Conservation (phyloP, 352 stramenopile genomes). For the Phytophthora cryptogea region DNA sequence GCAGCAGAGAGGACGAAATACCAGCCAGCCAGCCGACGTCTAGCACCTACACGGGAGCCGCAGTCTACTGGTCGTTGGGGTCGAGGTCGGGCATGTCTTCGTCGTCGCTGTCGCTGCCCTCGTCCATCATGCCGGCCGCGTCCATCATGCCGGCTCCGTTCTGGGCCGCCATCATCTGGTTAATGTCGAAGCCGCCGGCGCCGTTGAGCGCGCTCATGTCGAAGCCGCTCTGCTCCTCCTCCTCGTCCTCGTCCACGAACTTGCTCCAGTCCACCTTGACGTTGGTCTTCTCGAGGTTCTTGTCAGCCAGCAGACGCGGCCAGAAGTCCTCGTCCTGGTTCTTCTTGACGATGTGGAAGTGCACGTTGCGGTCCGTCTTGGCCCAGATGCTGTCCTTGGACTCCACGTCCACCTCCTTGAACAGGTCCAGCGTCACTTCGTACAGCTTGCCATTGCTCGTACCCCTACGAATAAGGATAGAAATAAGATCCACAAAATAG, state of each 20-base stretch:
- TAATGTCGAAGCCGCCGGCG: slow-evolving; percentile 94
- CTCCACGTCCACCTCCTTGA: slow-evolving; percentile 92
- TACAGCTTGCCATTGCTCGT: slow-evolving; percentile 93
- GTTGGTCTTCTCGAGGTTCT: slow-evolving; percentile 96
- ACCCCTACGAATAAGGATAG: slow-evolving; percentile 53
- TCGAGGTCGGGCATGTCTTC: slow-evolving; percentile 88
- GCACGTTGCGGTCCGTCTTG: slow-evolving; percentile 93
- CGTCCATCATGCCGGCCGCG: slow-evolving; percentile 63
- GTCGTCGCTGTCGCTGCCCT: slow-evolving; percentile 73
- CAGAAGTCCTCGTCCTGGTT: slow-evolving; percentile 95
- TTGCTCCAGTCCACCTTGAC: slow-evolving; percentile 97
- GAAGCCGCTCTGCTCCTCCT: slow-evolving; percentile 87
- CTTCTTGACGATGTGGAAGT: slow-evolving; percentile 97
- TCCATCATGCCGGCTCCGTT: slow-evolving; percentile 78
- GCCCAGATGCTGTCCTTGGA: slow-evolving; percentile 94
- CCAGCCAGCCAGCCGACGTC: slow-evolving; percentile 7
- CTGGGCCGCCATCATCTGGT: slow-evolving; percentile 92
- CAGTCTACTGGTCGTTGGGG: slow-evolving; percentile 47
- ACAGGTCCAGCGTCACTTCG: slow-evolving; percentile 95
- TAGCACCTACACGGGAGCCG: slow-evolving; percentile 4
- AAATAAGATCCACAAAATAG: slow-evolving; percentile 5
- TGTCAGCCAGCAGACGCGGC: slow-evolving; percentile 96
- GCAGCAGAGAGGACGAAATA: slow-evolving; percentile 12
- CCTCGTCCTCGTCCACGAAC: slow-evolving; percentile 97
- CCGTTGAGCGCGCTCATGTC: slow-evolving; percentile 88